Conservation (phyloP, 148 eudicot species). For the Suaeda aralocaspica region DNA sequence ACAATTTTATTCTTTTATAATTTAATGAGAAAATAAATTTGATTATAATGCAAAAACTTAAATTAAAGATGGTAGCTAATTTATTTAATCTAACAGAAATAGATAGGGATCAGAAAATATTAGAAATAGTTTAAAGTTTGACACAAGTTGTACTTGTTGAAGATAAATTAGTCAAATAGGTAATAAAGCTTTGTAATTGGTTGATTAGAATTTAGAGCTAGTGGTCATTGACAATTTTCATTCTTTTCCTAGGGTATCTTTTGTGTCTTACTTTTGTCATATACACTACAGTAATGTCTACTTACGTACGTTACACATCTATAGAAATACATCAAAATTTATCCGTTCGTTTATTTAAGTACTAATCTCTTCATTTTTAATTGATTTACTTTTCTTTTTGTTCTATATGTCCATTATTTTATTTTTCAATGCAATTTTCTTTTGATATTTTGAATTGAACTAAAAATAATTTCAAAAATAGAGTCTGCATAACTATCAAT, state of each 20-base stretch:
- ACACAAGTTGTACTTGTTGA: slow-evolving; percentile 7
- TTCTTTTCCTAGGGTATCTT: slow-evolving; percentile 2
- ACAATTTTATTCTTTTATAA: too few relatives aligned
- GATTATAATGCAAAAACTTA: too few relatives aligned
- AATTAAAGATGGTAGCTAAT: neutral
- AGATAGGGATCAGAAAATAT: neutral
- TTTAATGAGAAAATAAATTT: too few relatives aligned
- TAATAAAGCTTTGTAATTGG: slow-evolving; percentile 7
- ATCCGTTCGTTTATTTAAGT: neutral
- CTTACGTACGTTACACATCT: neutral
- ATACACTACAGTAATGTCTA: slow-evolving; percentile 9
- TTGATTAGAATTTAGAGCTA: neutral
- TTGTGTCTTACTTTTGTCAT: slow-evolving; percentile 2
- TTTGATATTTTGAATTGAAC: too few relatives aligned
- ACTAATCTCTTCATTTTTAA: too few relatives aligned
- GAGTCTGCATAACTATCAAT: too few relatives aligned
- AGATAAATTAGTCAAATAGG: slow-evolving; percentile 15
- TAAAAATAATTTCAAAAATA: too few relatives aligned
- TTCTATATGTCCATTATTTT: too few relatives aligned
- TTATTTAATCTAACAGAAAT: neutral
- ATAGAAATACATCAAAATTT: neutral
- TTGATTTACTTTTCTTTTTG: too few relatives aligned
- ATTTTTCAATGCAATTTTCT: too few relatives aligned
- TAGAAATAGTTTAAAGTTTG: neutral
- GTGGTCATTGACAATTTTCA: slow-evolving; percentile 10